These are phyloP conservation scores for Cutaneotrichosporon sp. DNA, from an alignment of 1,284 basidiomycete genomes.

Conservation along the genomic window DNA sequence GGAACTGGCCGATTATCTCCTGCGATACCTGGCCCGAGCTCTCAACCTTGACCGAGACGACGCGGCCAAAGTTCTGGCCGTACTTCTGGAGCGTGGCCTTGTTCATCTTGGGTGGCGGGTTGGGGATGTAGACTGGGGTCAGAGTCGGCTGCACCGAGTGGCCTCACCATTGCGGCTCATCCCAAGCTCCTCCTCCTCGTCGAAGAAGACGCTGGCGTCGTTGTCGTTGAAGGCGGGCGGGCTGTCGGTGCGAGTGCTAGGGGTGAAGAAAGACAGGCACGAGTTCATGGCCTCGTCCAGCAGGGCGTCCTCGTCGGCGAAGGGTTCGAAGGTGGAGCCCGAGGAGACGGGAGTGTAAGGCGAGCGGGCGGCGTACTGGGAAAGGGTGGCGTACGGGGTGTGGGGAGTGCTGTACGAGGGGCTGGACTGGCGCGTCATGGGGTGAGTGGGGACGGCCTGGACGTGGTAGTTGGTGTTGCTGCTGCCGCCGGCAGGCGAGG, in stretches of 20 bases:
- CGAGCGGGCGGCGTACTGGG: neutral
- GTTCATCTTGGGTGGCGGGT: conserved; percentile 21
- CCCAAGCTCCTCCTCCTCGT: conserved; percentile 15
- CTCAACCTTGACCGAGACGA: conserved; percentile 33
- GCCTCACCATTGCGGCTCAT: conserved; percentile 39
- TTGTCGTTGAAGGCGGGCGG: neutral
- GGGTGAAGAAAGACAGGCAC: neutral
- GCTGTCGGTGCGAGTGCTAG: neutral
- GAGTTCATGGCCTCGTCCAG: neutral
- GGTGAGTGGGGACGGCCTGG: neutral
- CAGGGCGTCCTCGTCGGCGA: conserved; percentile 5
- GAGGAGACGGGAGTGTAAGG: neutral
- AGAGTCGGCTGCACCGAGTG: neutral
- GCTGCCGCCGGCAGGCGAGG: neutral
- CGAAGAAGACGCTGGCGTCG: neutral
- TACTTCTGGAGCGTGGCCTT: conserved; percentile 27
- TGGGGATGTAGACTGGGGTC: conserved; percentile 36
- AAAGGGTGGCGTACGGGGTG: neutral
- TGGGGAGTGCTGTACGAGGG: neutral
- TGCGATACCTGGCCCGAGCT: conserved; percentile 2
- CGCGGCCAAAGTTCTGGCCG: conserved; percentile 34
- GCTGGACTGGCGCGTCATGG: neutral
- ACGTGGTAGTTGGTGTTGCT: neutral
- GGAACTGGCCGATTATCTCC: conserved; percentile 3
- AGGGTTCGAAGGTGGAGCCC: neutral